Evolutionary conservation across 2,329 filamentous ascomycete species (phyloP).

Genomic region (Bipolaris zeicola): DNA sequence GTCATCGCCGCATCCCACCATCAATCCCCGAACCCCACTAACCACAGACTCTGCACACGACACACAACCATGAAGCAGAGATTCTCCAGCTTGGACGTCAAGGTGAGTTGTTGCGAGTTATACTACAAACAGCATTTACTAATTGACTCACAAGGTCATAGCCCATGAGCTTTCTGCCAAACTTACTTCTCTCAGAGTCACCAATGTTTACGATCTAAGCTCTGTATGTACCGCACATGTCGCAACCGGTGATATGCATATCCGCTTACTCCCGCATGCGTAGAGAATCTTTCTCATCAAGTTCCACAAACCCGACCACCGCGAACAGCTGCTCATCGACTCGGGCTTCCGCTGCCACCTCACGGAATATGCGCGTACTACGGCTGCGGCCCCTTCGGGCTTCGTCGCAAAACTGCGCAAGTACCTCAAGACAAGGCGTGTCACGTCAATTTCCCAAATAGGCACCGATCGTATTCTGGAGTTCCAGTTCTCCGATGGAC

Average conservation of each 20-base stretch:
- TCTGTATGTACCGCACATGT: constrained; percentile 57
- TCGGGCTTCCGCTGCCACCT: constrained; percentile 95
- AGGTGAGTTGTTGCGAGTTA: constrained; percentile 52
- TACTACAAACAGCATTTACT: background rate
- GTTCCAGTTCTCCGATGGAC: constrained; percentile 88
- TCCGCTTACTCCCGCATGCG: constrained; percentile 26
- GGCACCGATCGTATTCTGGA: constrained; percentile 94
- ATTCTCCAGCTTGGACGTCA: constrained; percentile 79
- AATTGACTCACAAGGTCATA: constrained; percentile 69
- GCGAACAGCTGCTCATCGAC: constrained; percentile 90
- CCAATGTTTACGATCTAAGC: constrained; percentile 95
- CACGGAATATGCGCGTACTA: constrained; percentile 86
- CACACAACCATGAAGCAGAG: constrained; percentile 71
- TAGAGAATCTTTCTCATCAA: constrained; percentile 92
- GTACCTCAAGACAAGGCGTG: constrained; percentile 81
- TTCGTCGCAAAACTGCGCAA: constrained; percentile 89
- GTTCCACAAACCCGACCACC: constrained; percentile 86
- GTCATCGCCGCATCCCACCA: constrained; percentile 37
- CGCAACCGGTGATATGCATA: constrained; percentile 10
- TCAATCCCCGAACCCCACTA: constrained; percentile 25
- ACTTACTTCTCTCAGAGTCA: constrained; percentile 78
- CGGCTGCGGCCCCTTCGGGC: constrained; percentile 78
- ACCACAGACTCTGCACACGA: constrained; percentile 36
- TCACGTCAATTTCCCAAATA: constrained; percentile 81
- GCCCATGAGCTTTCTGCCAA: constrained; percentile 84